Base-by-base conservation (phyloP, 1,284 basidiomycete species). In the Moesziomyces sp. region DNA sequence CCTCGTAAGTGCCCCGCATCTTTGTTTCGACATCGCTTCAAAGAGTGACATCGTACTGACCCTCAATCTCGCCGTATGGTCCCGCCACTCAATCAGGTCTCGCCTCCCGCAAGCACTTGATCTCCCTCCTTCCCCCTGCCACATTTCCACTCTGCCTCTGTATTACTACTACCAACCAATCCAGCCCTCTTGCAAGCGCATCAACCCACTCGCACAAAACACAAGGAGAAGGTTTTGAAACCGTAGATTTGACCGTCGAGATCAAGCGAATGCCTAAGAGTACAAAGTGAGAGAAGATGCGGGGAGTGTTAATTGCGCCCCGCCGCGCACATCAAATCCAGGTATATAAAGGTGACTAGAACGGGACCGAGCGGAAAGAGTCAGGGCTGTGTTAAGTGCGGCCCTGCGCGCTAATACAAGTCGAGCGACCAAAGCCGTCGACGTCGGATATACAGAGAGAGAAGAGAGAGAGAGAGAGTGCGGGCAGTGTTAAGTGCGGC, bases 261-360 rank as follows among this genome's bases (percentile, higher is more conserved):
- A 23, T 16, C 18, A 35, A 16, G 21, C 14, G 21, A 49, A 61
- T 46, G 49, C 44, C 35, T 46, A 52, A 55, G 47, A 44, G 48
- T 57, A 59, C 48, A 63, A 49, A 47, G 24, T n/a, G 26, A 28
- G 26, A 28, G 23, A 26, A 26, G 46, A 49, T 67, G 67, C 72
- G 72, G 72, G 72, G 64, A 67, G 72, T 75, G 68, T 75, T 75
- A 75, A 75, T n/a, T 55, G 68, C 72, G 67, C 64, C 72, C 59
- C 68, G 68, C 70, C 70, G 64, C 70, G 70, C 70, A 44, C 49
- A 63, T 72, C 62, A 66, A 72, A 66, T 72, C 62, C 69, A 72
- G 64, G 60, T 73, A 68, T 68, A 67, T 56, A 46, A 46, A 16
- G 35, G 13, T 16, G 16, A 21, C 24, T 30, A 59, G 16, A 43